Evolutionary conservation across 179 eudicot species (phyloP), one percentile per base, ranked within the genome.

Genomic region (Patellifolia procumbens): DNA sequence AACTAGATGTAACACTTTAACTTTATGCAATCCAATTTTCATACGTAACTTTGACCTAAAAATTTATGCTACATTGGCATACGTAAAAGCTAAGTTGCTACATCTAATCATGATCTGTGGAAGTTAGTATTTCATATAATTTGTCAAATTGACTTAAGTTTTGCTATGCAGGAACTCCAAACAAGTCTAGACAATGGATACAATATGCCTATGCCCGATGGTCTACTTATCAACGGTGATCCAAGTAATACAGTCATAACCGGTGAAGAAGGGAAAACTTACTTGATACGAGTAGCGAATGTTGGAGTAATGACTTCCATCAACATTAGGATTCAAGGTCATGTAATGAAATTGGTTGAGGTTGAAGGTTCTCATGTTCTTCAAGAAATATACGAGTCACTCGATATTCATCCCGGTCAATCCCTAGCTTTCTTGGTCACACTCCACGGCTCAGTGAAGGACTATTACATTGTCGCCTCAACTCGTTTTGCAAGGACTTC

Each of bases 381-480:
- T 60, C 94, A 93, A 76, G 91, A 88, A 72, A 35, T 68, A 31
- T 93, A 90, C 55, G 97, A 89, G 59, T 89, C 97, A 56, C 80
- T 93, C 13, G 95, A 93, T 68, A 45, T 93, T 66, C 98, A 91
- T 77, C 88, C 86, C 0, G 97, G 98, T 31, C 98, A 93, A 81
- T 86, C 97, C 55, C 42, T 84, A 75, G 70, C 97, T 34, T 79
- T 93, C 83, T 81, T 93, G 83, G 97, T 89, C 24, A 89, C 86
- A 42, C 72, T 90, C 22, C 34, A 84, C 16, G 83, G 74, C 37
- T 5, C 32, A 22, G 74, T 76, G 5, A 87, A 86, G 78, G 93
- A 90, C 84, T 93, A 87, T 52, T 81, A 80, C 80, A 83, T 93
- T 12, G 92, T 90, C 43, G 92, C 91, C 62, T 93, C 98, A 4